Percentiles rank a stretch among this genome's conserved stretches.
phyloP scores from a whole-genome alignment of 257 asterid species.

The Ehretia macrophylla region DNA sequence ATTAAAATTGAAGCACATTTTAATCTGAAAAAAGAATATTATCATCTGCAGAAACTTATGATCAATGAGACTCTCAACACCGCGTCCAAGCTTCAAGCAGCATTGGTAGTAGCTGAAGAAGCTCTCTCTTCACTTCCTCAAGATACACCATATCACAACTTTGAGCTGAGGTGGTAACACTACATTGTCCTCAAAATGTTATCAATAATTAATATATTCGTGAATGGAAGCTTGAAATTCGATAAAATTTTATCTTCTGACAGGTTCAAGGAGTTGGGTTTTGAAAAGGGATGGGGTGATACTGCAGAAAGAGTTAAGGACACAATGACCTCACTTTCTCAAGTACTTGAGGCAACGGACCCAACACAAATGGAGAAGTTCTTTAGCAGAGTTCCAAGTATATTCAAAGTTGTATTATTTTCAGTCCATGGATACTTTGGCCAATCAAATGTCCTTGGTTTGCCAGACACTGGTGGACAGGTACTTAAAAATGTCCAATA shows the following conservation, averaged over 20 bases:
- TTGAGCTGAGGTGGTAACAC: conserved; percentile 62
- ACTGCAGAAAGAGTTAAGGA: conserved; percentile 72
- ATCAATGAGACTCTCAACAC: conserved; percentile 72
- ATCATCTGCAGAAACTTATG: conserved; percentile 65
- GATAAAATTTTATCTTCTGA: conserved; percentile 1
- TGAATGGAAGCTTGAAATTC: not conserved
- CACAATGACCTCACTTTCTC: conserved; percentile 71
- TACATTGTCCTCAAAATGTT: not conserved
- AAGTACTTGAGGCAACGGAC: conserved; percentile 83
- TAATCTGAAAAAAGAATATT: not conserved
- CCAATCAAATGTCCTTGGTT: conserved; percentile 81
- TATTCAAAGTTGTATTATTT: conserved; percentile 76
- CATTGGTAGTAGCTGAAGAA: conserved; percentile 67
- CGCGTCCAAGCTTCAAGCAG: conserved; percentile 63
- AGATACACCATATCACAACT: conserved; percentile 61
- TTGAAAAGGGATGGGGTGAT: conserved; percentile 92
- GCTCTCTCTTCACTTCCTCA: conserved; percentile 57
- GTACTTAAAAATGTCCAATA: conserved; percentile 25
- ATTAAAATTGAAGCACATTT: not conserved
- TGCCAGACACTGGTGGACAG: conserved; percentile 99
- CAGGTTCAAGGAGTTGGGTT: conserved; percentile 91
- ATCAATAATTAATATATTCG: no score
- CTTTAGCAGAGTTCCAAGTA: conserved; percentile 67
- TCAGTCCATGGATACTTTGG: conserved; percentile 93
- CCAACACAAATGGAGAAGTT: conserved; percentile 54